phyloP scores from a whole-genome alignment of 768 basidiomycete genomes.

The Russula vinacea region DNA sequence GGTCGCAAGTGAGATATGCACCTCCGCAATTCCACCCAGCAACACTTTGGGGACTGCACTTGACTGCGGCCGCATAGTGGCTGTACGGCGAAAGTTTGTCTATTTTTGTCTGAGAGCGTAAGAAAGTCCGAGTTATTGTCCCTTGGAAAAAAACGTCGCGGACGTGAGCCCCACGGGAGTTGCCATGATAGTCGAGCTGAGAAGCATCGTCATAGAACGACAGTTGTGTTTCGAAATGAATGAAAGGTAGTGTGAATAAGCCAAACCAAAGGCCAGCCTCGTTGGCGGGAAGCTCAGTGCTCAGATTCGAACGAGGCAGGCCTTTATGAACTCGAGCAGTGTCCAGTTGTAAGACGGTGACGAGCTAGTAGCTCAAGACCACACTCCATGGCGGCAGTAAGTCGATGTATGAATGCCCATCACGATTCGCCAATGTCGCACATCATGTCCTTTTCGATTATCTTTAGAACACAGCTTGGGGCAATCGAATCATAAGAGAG shows the following conservation, averaged over 20 bases:
- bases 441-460: neutral
- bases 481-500: neutral
- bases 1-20: neutral
- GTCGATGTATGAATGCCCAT: too few species aligned
- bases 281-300: neutral
- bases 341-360: neutral
- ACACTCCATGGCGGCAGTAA: neutral
- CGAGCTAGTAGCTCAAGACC: neutral
- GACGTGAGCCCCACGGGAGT: neutral
- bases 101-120: slow-evolving; percentile 36
- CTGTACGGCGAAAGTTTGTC: slow-evolving; percentile 36
- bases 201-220: neutral
- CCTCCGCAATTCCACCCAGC: slow-evolving; percentile 2
- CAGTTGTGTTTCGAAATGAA: neutral
- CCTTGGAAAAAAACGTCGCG: neutral
- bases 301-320: neutral
- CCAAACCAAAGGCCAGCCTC: neutral
- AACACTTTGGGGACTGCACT: neutral
- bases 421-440: neutral
- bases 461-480: neutral
- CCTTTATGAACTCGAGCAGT: neutral
- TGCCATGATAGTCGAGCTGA: neutral
- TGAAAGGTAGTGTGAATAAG: neutral
- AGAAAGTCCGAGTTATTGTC: slow-evolving; percentile 2
- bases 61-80: neutral